Evolutionary conservation across 768 basidiomycete species (phyloP).

Genomic region (Ramaria rubella): DNA sequence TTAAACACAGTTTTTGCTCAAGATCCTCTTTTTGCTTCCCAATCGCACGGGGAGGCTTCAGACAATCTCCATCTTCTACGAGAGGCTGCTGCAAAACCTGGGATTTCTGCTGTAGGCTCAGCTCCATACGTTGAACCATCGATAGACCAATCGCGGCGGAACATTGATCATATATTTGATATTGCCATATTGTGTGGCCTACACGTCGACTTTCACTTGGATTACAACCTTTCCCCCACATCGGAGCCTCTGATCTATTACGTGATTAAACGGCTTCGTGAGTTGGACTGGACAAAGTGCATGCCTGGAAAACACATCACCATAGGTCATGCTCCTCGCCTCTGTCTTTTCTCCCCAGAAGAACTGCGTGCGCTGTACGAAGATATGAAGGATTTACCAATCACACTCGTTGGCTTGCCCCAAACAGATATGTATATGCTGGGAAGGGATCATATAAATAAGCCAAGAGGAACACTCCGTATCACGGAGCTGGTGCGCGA

Average conservation of each 20-base stretch:
- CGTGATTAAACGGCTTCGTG: constrained; percentile 39
- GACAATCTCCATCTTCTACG: constrained; percentile 41
- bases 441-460: constrained; percentile 31
- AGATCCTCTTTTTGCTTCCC: constrained; percentile 44
- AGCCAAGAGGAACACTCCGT: constrained; percentile 50
- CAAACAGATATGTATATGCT: constrained; percentile 68
- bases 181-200: constrained; percentile 34
- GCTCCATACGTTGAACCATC: constrained; percentile 60
- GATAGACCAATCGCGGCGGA: constrained; percentile 39
- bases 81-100: constrained; percentile 32
- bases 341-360: constrained; percentile 40
- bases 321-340: constrained; percentile 55
- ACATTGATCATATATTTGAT: constrained; percentile 47
- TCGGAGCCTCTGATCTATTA: constrained; percentile 50
- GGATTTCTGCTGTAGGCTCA: constrained; percentile 50
- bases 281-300: constrained; percentile 21
- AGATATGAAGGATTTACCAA: constrained; percentile 38
- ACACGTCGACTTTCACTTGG: constrained; percentile 60
- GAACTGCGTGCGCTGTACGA: constrained; percentile 39
- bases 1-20: constrained; percentile 48
- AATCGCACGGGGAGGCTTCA: constrained; percentile 31
- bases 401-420: constrained; percentile 50
- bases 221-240: constrained; percentile 52
- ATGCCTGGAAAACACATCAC: constrained; percentile 36
- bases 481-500: constrained; percentile 39